Evolutionary conservation across 2,329 filamentous ascomycete genomes (phyloP).

Genomic region (Didymella lethalis): DNA sequence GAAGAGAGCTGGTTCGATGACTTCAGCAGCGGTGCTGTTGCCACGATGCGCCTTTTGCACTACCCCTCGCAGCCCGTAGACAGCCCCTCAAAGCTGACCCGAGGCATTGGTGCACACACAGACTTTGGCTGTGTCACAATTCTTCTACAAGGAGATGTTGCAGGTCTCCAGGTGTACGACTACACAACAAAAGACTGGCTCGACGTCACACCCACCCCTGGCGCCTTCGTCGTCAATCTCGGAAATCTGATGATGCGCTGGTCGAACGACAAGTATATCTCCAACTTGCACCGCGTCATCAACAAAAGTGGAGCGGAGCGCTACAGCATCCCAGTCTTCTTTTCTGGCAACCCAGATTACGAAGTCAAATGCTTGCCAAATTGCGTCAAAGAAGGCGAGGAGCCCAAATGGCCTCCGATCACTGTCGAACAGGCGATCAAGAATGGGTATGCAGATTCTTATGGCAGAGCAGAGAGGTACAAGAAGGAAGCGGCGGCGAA

Average conservation of each 20-base stretch:
- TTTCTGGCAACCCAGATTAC: constrained; percentile 56
- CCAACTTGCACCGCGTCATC: constrained; percentile 54
- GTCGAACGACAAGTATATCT: constrained; percentile 55
- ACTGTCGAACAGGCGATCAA: constrained; percentile 54
- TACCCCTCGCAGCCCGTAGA: constrained; percentile 51
- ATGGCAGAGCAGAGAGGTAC: constrained; percentile 53
- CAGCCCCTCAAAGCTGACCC: constrained; percentile 38
- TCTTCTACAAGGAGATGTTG: constrained; percentile 53
- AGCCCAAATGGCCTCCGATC: constrained; percentile 52
- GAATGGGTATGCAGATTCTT: constrained; percentile 54
- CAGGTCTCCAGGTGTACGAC: constrained; percentile 82
- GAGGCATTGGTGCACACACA: constrained; percentile 55
- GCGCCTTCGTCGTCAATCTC: constrained; percentile 85
- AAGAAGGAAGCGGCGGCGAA: constrained; percentile 49
- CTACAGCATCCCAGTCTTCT: constrained; percentile 49
- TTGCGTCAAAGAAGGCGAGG: constrained; percentile 49
- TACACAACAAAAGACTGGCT: constrained; percentile 73
- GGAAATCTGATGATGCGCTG: constrained; percentile 61
- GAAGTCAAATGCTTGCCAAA: constrained; percentile 55
- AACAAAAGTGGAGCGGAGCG: constrained; percentile 51
- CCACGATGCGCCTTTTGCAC: constrained; percentile 55
- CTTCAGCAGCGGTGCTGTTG: constrained; percentile 49
- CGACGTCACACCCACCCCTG: constrained; percentile 76
- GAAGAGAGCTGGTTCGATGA: constrained; percentile 50
- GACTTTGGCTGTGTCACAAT: constrained; percentile 56